These are phyloP conservation scores for Geotrichum ghanense DNA, from an alignment of 805 yeast genomes.

Conservation along the genomic window DNA sequence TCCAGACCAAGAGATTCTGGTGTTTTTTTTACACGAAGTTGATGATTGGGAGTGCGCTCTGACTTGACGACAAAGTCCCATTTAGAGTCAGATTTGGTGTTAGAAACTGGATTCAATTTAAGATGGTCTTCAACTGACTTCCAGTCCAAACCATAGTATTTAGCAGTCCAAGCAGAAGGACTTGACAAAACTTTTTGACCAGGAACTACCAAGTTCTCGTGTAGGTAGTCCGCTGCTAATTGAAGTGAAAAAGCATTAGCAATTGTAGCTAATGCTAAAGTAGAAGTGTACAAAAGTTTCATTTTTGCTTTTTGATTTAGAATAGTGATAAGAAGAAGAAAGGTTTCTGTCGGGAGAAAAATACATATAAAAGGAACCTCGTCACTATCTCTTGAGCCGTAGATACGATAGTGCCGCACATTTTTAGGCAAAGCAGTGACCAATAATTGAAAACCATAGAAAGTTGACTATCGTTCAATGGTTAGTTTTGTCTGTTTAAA, in stretches of 20 bases:
- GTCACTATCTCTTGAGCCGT: too few species aligned
- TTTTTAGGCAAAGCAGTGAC: too few species aligned
- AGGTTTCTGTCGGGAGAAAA: too few species aligned
- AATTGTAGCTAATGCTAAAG: neutral
- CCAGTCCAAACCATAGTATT: neutral
- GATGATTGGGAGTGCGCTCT: conserved; percentile 26
- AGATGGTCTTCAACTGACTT: neutral
- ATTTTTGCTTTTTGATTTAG: too few species aligned
- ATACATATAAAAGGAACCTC: too few species aligned
- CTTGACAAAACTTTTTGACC: neutral
- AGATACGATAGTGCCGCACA: too few species aligned
- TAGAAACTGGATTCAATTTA: neutral
- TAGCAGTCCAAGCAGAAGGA: neutral
- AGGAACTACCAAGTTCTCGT: too few species aligned
- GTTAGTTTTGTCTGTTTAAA: too few species aligned
- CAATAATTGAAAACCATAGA: too few species aligned
- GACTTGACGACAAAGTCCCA: neutral
- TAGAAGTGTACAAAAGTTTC: neutral
- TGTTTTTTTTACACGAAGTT: conserved; percentile 41
- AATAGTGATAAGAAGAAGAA: too few species aligned
- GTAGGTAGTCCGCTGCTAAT: too few species aligned
- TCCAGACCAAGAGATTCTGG: conserved; percentile 65
- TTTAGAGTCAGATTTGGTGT: neutral
- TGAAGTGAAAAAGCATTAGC: neutral
- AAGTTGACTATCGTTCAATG: too few species aligned